A percentile compares a stretch with the other conserved stretches of the same genome.
These are phyloP conservation scores for Sporisorium graminicola DNA, from an alignment of 1,284 basidiomycete genomes.

Conservation along the genomic window DNA sequence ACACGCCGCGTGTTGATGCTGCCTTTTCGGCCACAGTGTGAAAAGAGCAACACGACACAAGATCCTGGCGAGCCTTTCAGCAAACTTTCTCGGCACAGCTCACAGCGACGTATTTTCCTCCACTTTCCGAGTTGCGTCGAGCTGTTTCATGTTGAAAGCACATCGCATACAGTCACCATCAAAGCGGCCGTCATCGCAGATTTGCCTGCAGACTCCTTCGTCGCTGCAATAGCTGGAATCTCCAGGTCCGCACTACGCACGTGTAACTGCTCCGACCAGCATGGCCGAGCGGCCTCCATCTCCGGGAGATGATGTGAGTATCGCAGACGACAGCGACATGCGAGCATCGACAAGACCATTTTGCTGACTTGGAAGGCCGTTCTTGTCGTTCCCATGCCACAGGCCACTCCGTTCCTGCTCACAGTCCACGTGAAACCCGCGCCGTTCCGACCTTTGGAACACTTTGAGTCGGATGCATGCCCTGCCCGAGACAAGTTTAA, in stretches of 20 bases:
- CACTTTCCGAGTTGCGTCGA: conserved; percentile 20
- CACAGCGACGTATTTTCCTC: conserved; percentile 5
- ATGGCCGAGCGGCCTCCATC: conserved; percentile 44
- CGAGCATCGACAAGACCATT: background rate
- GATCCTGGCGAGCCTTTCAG: conserved; percentile 4
- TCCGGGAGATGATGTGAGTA: conserved; percentile 46
- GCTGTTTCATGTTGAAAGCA: background rate
- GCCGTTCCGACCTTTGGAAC: conserved; percentile 42
- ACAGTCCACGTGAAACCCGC: conserved; percentile 39
- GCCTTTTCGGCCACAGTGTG: background rate
- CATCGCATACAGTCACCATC: background rate
- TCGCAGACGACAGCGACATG: background rate
- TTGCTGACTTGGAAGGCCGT: background rate
- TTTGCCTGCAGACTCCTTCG: background rate
- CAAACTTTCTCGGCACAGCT: background rate
- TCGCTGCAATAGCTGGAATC: background rate
- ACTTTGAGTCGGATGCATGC: conserved; percentile 34
- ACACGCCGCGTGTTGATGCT: conserved; percentile 6
- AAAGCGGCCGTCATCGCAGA: conserved; percentile 1
- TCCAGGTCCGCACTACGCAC: background rate
- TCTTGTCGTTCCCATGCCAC: background rate
- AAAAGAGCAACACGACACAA: conserved; percentile 28
- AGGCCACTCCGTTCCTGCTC: conserved; percentile 50
- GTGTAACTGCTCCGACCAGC: background rate
- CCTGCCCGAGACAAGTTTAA: conserved; percentile 41